Evolutionary conservation across 2,329 filamentous ascomycete species (phyloP), one percentile per base, ranked within the genome.

Genomic region (Neonectria magnoliae): DNA sequence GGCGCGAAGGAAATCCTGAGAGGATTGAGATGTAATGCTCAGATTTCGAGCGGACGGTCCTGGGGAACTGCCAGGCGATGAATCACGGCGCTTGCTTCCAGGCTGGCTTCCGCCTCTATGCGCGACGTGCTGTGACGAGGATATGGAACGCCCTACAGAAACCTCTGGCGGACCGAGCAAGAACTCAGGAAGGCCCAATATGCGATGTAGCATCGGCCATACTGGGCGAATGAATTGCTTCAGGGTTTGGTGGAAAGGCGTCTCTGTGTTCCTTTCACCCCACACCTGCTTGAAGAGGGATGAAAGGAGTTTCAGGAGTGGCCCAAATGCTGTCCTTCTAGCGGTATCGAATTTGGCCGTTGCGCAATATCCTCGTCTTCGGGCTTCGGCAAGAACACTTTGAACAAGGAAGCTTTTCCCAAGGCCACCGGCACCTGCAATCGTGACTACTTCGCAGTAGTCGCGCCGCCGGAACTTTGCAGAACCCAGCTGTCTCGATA

Each of bases 181-280:
- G 79, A 95, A 97, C 72, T 95, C 90, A 0, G 89, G 89, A 31
- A 91, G 81, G 2, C 86, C 87, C 6, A 91, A 81, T 2, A 88
- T 78, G 65, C 85, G 85, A 71, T 90, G 88, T 62, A 91, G 79
- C 79, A 86, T 85, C 8, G 87, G 87, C 89, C 89, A 91, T 14
- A 88, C 83, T 2, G 89, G 88, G 27, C 84, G 84, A 48, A 90
- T 84, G 65, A 89, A 89, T 56, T 89, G 83, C 76, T 88, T 89
- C 36, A 91, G 75, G 1, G 83, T 79, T 69, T 87, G 85, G 66
- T 91, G 89, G 60, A 91, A 90, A 2, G 83, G 80, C 0, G 88
- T 90, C 45, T 90, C 87, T 0, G 88, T 90, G 70, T 90, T 88
- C 42, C 85, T 84, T 74, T 91, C 89, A 1, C 88, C 88, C 82